Conservation (phyloP, 768 basidiomycete species). For the Chiua virens region DNA sequence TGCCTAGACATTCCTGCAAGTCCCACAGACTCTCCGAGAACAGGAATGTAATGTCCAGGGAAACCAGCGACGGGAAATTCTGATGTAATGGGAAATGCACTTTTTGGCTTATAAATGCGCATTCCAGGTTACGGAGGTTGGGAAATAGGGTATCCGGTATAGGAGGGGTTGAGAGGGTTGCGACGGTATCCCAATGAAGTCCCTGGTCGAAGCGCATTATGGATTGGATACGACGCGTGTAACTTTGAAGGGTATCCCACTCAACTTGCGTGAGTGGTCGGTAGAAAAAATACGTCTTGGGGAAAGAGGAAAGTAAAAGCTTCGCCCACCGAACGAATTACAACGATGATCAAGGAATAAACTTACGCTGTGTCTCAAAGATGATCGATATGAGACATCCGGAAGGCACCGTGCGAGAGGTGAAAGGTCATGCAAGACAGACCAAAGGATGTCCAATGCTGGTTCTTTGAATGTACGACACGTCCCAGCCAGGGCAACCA, state of each 20-base stretch:
- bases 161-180: neutral
- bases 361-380: neutral
- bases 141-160: neutral
- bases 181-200: neutral
- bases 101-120: too few relatives aligned
- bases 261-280: neutral
- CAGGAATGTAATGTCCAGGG: too few relatives aligned
- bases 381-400: neutral
- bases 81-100: too few relatives aligned
- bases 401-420: slow-evolving; percentile 1
- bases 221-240: neutral
- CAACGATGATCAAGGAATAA: neutral
- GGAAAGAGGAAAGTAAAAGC: too few relatives aligned
- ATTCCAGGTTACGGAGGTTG: neutral
- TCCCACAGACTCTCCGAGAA: too few relatives aligned
- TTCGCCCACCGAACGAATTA: too few relatives aligned
- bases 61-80: too few relatives aligned
- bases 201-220: neutral
- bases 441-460: slow-evolving; percentile 9
- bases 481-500: neutral
- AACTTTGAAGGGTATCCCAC: slow-evolving; percentile 4
- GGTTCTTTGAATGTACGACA: slow-evolving; percentile 7
- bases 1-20: too few relatives aligned
- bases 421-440: neutral
- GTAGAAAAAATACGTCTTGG: neutral